Evolutionary conservation across 768 basidiomycete species (phyloP).

Genomic region (Guyanaporus albipodus): DNA sequence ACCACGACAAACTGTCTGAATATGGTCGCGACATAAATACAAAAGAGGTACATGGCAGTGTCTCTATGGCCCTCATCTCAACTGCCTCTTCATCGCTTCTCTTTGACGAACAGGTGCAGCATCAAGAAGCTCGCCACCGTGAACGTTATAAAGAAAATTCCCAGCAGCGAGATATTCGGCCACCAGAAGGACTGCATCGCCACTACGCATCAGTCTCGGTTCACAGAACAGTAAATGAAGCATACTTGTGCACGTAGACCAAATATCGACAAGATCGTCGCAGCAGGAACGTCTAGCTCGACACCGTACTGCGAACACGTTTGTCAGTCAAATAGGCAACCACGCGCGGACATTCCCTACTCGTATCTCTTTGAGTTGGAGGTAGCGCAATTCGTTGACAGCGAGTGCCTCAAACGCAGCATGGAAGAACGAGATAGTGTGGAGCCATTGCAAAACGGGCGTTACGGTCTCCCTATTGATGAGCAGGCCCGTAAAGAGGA

Average conservation of each 20-base stretch:
- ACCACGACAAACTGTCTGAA: constrained; percentile 10
- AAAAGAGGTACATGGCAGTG: neutral
- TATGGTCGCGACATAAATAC: neutral
- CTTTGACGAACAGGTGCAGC: constrained; percentile 87
- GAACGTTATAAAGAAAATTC: constrained; percentile 81
- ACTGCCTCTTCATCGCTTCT: constrained; percentile 39
- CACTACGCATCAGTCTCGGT: constrained; percentile 5
- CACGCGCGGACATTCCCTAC: constrained; percentile 40
- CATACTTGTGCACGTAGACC: constrained; percentile 83
- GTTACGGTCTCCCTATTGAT: constrained; percentile 90
- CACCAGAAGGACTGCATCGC: constrained; percentile 89
- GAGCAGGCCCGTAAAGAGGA: constrained; percentile 91
- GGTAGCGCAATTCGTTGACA: constrained; percentile 95
- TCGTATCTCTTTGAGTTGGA: constrained; percentile 89
- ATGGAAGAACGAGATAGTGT: constrained; percentile 96
- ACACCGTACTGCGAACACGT: constrained; percentile 78
- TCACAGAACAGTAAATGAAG: constrained; percentile 2
- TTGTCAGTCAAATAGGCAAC: constrained; percentile 3
- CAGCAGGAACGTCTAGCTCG: constrained; percentile 93
- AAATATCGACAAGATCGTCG: constrained; percentile 91
- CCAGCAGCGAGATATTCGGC: constrained; percentile 87
- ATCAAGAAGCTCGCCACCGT: constrained; percentile 73
- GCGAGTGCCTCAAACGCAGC: constrained; percentile 96
- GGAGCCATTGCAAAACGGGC: constrained; percentile 73
- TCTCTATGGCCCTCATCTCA: constrained; percentile 1